Evolutionary conservation across 768 basidiomycete species (phyloP), one percentile per base, ranked within the genome.

Genomic region (Leccinum subgranulosum): DNA sequence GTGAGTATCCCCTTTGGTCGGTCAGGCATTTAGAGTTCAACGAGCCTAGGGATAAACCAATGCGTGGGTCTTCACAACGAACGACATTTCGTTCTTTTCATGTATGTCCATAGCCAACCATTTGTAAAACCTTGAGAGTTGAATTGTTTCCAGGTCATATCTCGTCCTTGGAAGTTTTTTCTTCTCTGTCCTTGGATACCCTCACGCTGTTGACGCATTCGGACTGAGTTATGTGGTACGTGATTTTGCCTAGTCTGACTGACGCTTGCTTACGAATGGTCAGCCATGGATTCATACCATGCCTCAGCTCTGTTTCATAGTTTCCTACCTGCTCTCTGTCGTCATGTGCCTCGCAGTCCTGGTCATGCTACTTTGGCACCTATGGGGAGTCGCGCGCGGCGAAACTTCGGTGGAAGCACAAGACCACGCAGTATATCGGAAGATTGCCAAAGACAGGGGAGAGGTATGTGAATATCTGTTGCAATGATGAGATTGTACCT

Each of bases 21-120:
- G 25, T 51, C 53, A 21, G 54, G 41, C n/a, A 28, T 34, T 46
- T 23, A 36, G 14, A 23, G 49, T 46, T 67, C 10, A 65, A 25
- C 15, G 6, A 5, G 9, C 23, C 23, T 17, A 94, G 92, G 94
- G 94, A 85, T 98, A 51, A 98, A 98, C 72, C 92, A 94, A 83
- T 98, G 96, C 69, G 96, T 99, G 46, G 96, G 96, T 11, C 72
- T 98, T 7, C 80, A 96, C 69, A 99, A 98, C 64, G 95, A 98
- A 69, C 86, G 96, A 0, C 94, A 98, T 74, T 99, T 99, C 65
- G 81, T 96, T 39, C 76, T 98, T 49, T 99, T 98, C 81, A 88
- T 98, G 92, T 92, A 60, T 55, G 87, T 74, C 7, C 7, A 51
- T 9, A 4, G 33, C 39, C 6, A 9, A 28, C 34, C 14, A 11